Evolutionary conservation across 2,329 filamentous ascomycete genomes (phyloP), one percentile per base, ranked within the genome.

Genomic region (Colletotrichum ledebouriae): DNA sequence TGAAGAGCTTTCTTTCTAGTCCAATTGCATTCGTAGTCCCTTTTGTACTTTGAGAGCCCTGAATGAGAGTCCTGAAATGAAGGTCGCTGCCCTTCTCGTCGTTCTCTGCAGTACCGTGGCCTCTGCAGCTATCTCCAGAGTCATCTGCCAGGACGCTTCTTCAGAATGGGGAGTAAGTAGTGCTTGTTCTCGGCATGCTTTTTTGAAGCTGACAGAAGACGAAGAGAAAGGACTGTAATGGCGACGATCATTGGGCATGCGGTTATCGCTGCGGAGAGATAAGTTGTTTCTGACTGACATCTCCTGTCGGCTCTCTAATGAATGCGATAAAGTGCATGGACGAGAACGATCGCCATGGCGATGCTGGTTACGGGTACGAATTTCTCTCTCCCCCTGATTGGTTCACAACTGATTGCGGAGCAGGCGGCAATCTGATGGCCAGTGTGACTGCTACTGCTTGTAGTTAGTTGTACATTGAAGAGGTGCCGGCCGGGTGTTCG

Each of bases 371-470:
- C 41, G 17, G n/a, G 41, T 44, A 17, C 6, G 13, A 15, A 6
- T n/a, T 11, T 39, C 9, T 3, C 2, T 39, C 9, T 11, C 9
- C 34, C 34, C 34, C 12, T 10, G 12, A 39, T 10, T 39, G 12
- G 34, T 39, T 4, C 34, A 39, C 34, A 39, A 39, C 34, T 39
- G 34, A 12, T 10, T 39, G 9, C 34, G 12, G 12, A 11, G 34
- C 34, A 39, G 34, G 34, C 9, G 34, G 12, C 10, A 39, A 39
- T 39, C 34, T 2, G 41, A 44, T 17, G 6, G 15, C n/a, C 41
- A 44, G 41, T 44, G 41, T 44, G 41, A 17, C n/a, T 44, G 41
- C 41, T 44, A 44, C n/a, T 44, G 41, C 13, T 44, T 12, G 41
- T 44, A 44, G 41, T 5, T 4, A 5, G 25, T 25, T 25, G 25